Conservation (phyloP, 306 rosid species). For the Fagus sylvatica region DNA sequence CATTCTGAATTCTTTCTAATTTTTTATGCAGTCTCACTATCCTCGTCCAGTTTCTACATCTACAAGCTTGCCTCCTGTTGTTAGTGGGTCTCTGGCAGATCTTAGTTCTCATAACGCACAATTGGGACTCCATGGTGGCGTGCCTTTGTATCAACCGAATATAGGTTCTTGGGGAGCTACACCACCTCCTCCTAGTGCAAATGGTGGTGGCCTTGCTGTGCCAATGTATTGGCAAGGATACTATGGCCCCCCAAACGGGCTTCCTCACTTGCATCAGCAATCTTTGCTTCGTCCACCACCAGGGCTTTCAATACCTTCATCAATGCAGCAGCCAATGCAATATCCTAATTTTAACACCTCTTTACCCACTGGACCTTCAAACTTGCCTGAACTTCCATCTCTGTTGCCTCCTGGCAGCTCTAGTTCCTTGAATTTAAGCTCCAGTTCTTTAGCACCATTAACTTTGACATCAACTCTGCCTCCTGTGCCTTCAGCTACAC, state of each 20-base stretch:
- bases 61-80: slow-evolving; percentile 65
- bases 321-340: slow-evolving; percentile 79
- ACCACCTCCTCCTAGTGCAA: slow-evolving; percentile 68
- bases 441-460: slow-evolving; percentile 41
- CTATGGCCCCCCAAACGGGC: slow-evolving; percentile 80
- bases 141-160: slow-evolving; percentile 87
- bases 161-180: slow-evolving; percentile 83
- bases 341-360: slow-evolving; percentile 62
- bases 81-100: slow-evolving; percentile 64
- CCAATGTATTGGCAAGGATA: slow-evolving; percentile 99
- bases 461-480: slow-evolving; percentile 43
- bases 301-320: slow-evolving; percentile 71
- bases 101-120: slow-evolving; percentile 61
- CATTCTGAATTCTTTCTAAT: slow-evolving; percentile 28
- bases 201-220: slow-evolving; percentile 74
- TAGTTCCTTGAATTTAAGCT: slow-evolving; percentile 37
- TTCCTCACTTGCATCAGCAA: slow-evolving; percentile 80
- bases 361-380: slow-evolving; percentile 61
- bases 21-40: slow-evolving; percentile 78
- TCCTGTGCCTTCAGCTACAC: slow-evolving; percentile 38
- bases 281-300: slow-evolving; percentile 82
- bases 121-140: slow-evolving; percentile 62
- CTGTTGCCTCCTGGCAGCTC: slow-evolving; percentile 50
- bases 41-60: slow-evolving; percentile 58
- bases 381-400: slow-evolving; percentile 61